These are phyloP conservation scores for Coelastrella sp. DNA, from an alignment of 139 green algal genomes.

Conservation along the genomic window DNA sequence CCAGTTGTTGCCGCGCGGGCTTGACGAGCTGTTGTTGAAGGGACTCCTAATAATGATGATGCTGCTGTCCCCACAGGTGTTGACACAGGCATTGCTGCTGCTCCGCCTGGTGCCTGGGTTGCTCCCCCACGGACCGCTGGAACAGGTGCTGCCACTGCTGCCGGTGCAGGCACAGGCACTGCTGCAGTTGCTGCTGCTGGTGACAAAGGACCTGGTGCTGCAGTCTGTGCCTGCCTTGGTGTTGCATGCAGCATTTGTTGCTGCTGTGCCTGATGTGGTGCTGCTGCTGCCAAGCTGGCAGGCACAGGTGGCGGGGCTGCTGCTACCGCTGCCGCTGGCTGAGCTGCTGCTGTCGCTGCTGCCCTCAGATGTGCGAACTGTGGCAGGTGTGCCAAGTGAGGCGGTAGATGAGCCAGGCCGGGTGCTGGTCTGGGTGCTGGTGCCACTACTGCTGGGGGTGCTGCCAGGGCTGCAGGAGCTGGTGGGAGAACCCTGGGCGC, in stretches of 20 bases:
- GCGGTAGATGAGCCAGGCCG: not conserved
- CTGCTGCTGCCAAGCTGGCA: not conserved
- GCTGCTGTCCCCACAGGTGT: too few relatives aligned
- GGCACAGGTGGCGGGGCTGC: not conserved
- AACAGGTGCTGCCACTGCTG: not conserved
- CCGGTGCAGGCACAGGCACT: not conserved
- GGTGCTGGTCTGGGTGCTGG: slow-evolving; percentile 7
- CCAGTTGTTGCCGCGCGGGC: too few relatives aligned
- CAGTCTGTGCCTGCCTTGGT: not conserved
- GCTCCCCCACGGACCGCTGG: not conserved
- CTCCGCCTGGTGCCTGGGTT: too few relatives aligned
- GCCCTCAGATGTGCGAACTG: slow-evolving; percentile 16
- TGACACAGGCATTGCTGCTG: too few relatives aligned
- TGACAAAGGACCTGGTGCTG: not conserved
- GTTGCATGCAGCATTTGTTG: not conserved
- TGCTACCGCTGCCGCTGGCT: slow-evolving; percentile 12
- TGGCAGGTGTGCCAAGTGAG: slow-evolving; percentile 23
- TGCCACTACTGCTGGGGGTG: not conserved
- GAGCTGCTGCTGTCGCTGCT: not conserved
- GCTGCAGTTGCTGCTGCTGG: not conserved
- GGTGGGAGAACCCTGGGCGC: too few relatives aligned
- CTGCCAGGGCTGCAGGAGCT: not conserved
- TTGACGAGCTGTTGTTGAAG: too few relatives aligned
- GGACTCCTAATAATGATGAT: too few relatives aligned
- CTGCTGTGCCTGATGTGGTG: not conserved